Percentiles rank a stretch among this genome's conserved stretches.
Conservation (phyloP, 2,329 filamentous ascomycete genomes). For the Apiospora hydei region DNA sequence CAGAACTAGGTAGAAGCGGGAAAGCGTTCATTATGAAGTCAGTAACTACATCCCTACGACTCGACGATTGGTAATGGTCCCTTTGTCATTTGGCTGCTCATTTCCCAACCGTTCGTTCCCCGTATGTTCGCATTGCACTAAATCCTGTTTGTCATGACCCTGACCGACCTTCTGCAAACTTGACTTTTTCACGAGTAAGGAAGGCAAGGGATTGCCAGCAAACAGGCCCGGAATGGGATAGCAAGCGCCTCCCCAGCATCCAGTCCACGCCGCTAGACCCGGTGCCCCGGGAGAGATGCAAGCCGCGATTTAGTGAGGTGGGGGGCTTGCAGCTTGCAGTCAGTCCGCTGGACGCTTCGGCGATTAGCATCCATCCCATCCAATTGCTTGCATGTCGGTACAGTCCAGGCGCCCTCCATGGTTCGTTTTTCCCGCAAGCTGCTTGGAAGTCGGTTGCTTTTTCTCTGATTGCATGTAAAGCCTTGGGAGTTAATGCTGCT, state of each 20-base stretch:
- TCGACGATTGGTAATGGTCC: neutral
- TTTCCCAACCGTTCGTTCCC: neutral
- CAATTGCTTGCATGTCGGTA: neutral
- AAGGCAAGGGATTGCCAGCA: neutral
- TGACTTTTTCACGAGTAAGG: neutral
- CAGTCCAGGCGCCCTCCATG: neutral
- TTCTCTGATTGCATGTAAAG: neutral
- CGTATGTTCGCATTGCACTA: neutral
- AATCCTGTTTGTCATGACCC: neutral
- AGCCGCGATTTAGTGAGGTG: slow-evolving; percentile 11
- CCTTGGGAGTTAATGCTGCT: too few relatives aligned
- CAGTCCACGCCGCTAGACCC: neutral
- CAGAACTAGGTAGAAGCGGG: neutral
- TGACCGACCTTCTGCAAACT: neutral
- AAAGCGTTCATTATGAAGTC: neutral
- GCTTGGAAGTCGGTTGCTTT: neutral
- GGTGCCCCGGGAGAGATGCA: neutral
- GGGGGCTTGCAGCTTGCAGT: neutral
- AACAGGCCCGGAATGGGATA: neutral
- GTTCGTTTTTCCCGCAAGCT: neutral
- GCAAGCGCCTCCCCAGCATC: neutral
- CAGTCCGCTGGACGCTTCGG: slow-evolving; percentile 2
- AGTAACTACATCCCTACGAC: neutral
- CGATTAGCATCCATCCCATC: neutral
- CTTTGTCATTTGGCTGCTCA: neutral